These are phyloP conservation scores for Ascobolus immersus DNA, from an alignment of 495 filamentous ascomycete genomes.

Conservation along the genomic window DNA sequence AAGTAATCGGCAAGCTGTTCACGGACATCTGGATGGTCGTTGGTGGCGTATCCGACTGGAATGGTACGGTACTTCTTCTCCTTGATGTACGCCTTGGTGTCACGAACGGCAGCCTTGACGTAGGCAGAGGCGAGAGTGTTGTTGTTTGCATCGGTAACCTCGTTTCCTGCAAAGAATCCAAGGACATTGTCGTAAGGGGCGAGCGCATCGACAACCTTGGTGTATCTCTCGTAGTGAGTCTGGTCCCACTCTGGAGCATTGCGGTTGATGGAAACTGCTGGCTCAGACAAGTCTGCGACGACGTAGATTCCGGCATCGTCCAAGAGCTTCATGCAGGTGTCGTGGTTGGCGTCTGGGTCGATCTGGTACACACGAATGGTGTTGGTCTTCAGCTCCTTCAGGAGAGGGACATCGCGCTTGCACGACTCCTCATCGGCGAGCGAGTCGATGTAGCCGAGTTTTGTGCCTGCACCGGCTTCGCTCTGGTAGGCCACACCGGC, in stretches of 20 bases:
- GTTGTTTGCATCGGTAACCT: slow-evolving; percentile 61
- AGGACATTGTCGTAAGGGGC: slow-evolving; percentile 60
- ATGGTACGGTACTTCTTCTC: slow-evolving; percentile 47
- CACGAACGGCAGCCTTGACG: slow-evolving; percentile 88
- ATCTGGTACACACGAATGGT: slow-evolving; percentile 83
- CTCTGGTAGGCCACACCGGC: slow-evolving; percentile 75
- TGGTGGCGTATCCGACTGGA: slow-evolving; percentile 85
- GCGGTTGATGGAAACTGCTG: slow-evolving; percentile 58
- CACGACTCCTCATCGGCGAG: slow-evolving; percentile 44
- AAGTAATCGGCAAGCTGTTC: slow-evolving; percentile 63
- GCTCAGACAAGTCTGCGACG: slow-evolving; percentile 65
- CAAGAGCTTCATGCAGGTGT: slow-evolving; percentile 60
- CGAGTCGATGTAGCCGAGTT: slow-evolving; percentile 32
- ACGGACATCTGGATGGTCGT: slow-evolving; percentile 65
- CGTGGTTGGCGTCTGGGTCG: slow-evolving; percentile 53
- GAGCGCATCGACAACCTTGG: slow-evolving; percentile 54
- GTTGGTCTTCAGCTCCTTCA: slow-evolving; percentile 58
- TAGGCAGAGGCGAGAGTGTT: slow-evolving; percentile 74
- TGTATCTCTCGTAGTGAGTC: slow-evolving; percentile 53
- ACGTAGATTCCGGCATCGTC: slow-evolving; percentile 80
- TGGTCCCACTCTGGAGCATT: slow-evolving; percentile 50
- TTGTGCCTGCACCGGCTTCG: slow-evolving; percentile 22
- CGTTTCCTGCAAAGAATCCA: slow-evolving; percentile 93
- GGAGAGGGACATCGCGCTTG: slow-evolving; percentile 57
- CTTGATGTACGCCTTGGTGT: slow-evolving; percentile 81